Base-by-base conservation (phyloP, 176 grass and related monocot genomes). In the Oryza meridionalis region DNA sequence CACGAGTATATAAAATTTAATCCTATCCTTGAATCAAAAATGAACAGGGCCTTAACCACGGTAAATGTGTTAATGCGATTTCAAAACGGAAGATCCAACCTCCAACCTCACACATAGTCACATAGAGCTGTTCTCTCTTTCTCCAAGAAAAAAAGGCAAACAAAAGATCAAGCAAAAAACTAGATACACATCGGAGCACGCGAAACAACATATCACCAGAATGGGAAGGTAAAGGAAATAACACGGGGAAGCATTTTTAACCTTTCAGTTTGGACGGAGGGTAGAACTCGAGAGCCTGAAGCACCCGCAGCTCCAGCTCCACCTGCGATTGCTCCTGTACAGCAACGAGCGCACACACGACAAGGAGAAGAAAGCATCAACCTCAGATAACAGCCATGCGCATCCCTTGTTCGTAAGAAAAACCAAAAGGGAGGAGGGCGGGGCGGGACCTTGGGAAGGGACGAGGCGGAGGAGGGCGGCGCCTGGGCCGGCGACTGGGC, bases 211-310 rank as follows among this genome's bases (percentile, higher is more conserved):
- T 22, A 32, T 26, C 53, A 49, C 11, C 7, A 9, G 10, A 69
- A 81, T 7, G 21, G 31, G 7, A 70, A 5, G 50, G 13, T 2
- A 10, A 11, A 2, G 24, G 21, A 69, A 69, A 66, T 59, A 21
- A 31, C 53, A 55, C 0, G 17, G 35, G 0, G 4, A 67, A 73
- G 29, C 46, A 77, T 32, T 32, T 31, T 21, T 21, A 19, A 92
- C 91, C 91, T 90, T 92, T 86, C 32, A 92, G 69, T 90, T 90
- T 90, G 64, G 76, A 87, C 5, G 91, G 91, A 22, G 91, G 91
- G 81, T 92, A 90, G 84, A 92, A 84, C 81, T 92, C 84, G 14
- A 92, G 84, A 21, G 84, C 87, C 88, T 87, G 81, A 9, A 92
- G 82, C 61, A 92, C 58, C 72, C 81, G 89, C 72, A 92, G 73